Percentiles rank a stretch among this genome's conserved stretches.
These are phyloP conservation scores for Psilocybe sp. DNA, from an alignment of 768 basidiomycete species.

Conservation along the genomic window DNA sequence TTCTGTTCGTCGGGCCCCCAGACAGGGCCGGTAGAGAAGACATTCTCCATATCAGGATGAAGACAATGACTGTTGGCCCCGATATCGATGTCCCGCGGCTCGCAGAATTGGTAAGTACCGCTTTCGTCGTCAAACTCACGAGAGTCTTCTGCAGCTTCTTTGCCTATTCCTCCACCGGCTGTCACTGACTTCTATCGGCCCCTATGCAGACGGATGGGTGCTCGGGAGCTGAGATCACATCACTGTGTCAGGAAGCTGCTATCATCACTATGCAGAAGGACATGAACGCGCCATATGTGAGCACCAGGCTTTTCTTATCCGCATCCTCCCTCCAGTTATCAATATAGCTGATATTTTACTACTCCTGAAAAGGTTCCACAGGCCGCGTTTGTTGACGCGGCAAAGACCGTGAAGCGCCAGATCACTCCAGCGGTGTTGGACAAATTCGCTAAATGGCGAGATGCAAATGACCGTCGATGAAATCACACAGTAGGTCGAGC, in stretches of 20 bases:
- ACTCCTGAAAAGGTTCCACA: slow-evolving; percentile 62
- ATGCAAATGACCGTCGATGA: slow-evolving; percentile 21
- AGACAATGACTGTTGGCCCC: slow-evolving; percentile 77
- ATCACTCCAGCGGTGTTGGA: slow-evolving; percentile 80
- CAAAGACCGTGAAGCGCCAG: slow-evolving; percentile 67
- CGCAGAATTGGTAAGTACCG: slow-evolving; percentile 60
- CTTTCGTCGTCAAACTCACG: neutral
- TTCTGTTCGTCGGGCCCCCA: slow-evolving; percentile 92
- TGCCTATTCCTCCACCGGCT: too few relatives aligned
- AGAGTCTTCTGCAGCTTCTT: neutral
- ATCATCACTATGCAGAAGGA: slow-evolving; percentile 87
- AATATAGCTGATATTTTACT: neutral
- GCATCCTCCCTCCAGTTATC: neutral
- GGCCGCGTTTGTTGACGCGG: slow-evolving; percentile 70
- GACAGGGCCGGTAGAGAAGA: slow-evolving; percentile 77
- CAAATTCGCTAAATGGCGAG: slow-evolving; percentile 71
- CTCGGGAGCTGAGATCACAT: slow-evolving; percentile 91
- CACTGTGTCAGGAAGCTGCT: slow-evolving; percentile 95
- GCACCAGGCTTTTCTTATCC: slow-evolving; percentile 22
- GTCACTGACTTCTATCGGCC: neutral
- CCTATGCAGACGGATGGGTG: slow-evolving; percentile 80
- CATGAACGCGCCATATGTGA: slow-evolving; percentile 72
- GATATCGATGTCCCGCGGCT: slow-evolving; percentile 65
- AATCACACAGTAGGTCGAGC: slow-evolving; percentile 10
- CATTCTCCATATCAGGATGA: slow-evolving; percentile 76